Base-by-base conservation (phyloP, 148 eudicot genomes). In the Pharnaceum exiguum region DNA sequence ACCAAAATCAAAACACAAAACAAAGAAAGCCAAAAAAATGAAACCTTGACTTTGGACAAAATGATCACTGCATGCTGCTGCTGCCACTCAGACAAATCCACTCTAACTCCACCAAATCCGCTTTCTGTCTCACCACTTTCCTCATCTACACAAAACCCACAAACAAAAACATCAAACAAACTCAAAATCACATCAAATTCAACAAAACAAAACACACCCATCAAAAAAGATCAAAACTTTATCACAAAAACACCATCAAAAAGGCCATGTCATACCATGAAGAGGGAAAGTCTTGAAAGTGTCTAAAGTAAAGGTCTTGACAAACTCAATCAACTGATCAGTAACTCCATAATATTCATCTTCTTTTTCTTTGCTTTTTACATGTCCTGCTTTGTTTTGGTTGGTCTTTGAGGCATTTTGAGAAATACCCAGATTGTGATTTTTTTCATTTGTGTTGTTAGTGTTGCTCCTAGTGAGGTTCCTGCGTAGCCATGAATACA, bases 31-130 rank as follows among this genome's bases (percentile, higher is more conserved):
- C n/a, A 40, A 42, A 19, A 16, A 36, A 28, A 13, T 0, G 18
- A 48, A 65, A 90, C 98, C 98, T 93, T 88, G 77, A 72, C 77
- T 81, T 73, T 85, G 31, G 98, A 85, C 7, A 93, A 88, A 31
- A 81, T 57, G 66, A 93, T 66, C 19, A 51, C 68, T 29, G 95
- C 98, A 79, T 93, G 98, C 16, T 36, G 73, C 65, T 88, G 78
- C 75, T 85, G 94, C 96, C 98, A 93, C 10, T 85, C 90, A 28
- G 94, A 88, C 29, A 93, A 76, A 83, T 87, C 96, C 56, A 65
- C 72, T 26, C 61, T 74, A 40, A 84, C 71, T 32, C 73, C 77
- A 38, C 80, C 79, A 3, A 72, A 51, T 35, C 47, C 58, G 15
- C 70, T 64, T 31, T 59, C 62, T 39, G 65, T 44, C 45, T 50